Evolutionary conservation across 108 stramenopile genomes (phyloP).

Genomic region (Hondaea fermentalgiana): DNA sequence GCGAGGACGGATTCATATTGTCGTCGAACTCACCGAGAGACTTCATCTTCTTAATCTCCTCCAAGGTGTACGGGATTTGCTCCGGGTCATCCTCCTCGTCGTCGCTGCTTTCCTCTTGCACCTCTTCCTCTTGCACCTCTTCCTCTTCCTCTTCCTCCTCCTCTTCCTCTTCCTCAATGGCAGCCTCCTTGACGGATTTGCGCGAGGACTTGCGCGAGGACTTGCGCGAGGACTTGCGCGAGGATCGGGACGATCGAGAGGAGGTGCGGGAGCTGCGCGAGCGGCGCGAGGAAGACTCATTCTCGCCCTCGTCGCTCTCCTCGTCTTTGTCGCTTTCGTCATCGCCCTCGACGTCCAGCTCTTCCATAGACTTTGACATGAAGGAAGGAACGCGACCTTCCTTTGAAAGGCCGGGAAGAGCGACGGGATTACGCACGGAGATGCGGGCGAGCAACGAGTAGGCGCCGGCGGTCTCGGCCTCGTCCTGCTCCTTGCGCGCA

Average conservation of each 20-base stretch:
- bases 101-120: not conserved
- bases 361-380: not conserved
- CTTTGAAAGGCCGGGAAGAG: not conserved
- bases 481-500: not conserved
- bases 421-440: not conserved
- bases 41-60: not conserved
- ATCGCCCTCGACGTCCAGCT: not conserved
- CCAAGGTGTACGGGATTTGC: not conserved
- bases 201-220: not conserved
- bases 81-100: not conserved
- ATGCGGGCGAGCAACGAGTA: not conserved
- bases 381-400: not conserved
- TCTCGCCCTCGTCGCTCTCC: not conserved
- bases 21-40: not conserved
- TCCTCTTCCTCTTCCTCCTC: not conserved
- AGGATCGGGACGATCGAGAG: not conserved
- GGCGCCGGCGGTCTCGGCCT: not conserved
- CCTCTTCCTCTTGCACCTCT: not conserved
- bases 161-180: not conserved
- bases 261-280: not conserved
- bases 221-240: not conserved
- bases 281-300: not conserved
- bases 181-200: not conserved
- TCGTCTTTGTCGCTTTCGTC: not conserved
- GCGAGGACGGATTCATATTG: not conserved